These are phyloP conservation scores for Trametes pubescens DNA, from an alignment of 1,284 basidiomycete species.

Conservation along the genomic window DNA sequence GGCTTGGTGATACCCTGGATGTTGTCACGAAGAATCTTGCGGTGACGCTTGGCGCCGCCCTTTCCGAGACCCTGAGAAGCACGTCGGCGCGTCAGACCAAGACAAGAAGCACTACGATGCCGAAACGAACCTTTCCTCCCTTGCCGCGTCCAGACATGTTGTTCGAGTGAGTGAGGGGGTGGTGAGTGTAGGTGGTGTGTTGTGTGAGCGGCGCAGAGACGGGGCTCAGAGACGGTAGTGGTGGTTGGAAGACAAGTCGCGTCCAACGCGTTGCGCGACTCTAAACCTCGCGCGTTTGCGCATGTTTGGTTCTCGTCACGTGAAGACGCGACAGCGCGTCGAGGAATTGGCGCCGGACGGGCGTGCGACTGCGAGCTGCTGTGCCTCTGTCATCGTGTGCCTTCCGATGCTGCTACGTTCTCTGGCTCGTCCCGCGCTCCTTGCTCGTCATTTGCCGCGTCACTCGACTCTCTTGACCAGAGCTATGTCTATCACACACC, in stretches of 20 bases:
- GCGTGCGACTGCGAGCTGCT: constrained; percentile 16
- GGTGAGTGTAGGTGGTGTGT: constrained; percentile 18
- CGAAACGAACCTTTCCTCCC: constrained; percentile 59
- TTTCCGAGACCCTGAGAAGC: constrained; percentile 44
- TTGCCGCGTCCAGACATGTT: constrained; percentile 84
- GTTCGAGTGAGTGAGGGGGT: constrained; percentile 15
- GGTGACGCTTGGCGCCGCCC: constrained; percentile 90
- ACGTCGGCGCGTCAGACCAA: constrained; percentile 4
- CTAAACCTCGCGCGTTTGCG: constrained; percentile 35
- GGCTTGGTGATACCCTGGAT: constrained; percentile 86
- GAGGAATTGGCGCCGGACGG: constrained; percentile 7
- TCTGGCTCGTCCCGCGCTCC: constrained; percentile 28
- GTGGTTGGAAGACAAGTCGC: constrained; percentile 34
- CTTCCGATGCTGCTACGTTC: constrained; percentile 31
- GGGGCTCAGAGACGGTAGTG: constrained; percentile 24
- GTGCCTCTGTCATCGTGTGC: constrained; percentile 13
- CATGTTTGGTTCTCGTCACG: constrained; percentile 33
- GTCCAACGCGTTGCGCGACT: constrained; percentile 35
- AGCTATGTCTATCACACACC: constrained; percentile 66
- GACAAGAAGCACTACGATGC: neutral
- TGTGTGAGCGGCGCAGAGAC: constrained; percentile 17
- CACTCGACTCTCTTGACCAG: constrained; percentile 14
- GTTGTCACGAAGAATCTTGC: constrained; percentile 90
- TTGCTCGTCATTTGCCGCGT: constrained; percentile 29
- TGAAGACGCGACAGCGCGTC: constrained; percentile 22